Conservation (phyloP, 2,329 filamentous ascomycete species). For the Phaeosphaeriaceae sp. region DNA sequence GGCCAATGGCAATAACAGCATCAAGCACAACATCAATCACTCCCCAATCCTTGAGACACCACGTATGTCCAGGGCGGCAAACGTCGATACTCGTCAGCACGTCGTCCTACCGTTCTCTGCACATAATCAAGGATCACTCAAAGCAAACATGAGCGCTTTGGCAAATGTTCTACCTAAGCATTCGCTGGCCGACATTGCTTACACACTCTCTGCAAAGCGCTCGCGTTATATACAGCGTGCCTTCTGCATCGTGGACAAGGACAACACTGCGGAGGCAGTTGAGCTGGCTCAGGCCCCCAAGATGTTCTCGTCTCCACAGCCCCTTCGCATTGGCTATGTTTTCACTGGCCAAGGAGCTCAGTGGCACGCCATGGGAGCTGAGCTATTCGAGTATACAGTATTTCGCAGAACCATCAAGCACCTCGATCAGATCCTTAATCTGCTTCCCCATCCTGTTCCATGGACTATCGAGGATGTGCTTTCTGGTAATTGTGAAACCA, state of each 20-base stretch:
- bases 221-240: slow-evolving; percentile 4
- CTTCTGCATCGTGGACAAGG: slow-evolving; percentile 6
- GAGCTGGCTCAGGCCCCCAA: background rate
- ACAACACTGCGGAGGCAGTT: background rate
- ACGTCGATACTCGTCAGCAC: background rate
- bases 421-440: slow-evolving; percentile 1
- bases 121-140: slow-evolving; percentile 11
- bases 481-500: background rate
- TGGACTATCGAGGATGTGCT: slow-evolving; percentile 8
- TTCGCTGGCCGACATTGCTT: slow-evolving; percentile 11
- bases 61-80: background rate
- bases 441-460: background rate
- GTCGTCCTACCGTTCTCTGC: slow-evolving; percentile 12
- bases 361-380: slow-evolving; percentile 29
- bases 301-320: background rate
- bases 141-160: slow-evolving; percentile 4
- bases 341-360: slow-evolving; percentile 42
- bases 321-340: slow-evolving; percentile 26
- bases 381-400: slow-evolving; percentile 13
- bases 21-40: background rate
- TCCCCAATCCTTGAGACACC: background rate
- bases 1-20: background rate
- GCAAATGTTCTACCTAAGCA: background rate
- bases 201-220: slow-evolving; percentile 10
- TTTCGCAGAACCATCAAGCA: slow-evolving; percentile 11